Evolutionary conservation across 2,329 filamentous ascomycete genomes (phyloP), one percentile per base, ranked within the genome.

Genomic region (Immersiporthe knoxdaviesiana): DNA sequence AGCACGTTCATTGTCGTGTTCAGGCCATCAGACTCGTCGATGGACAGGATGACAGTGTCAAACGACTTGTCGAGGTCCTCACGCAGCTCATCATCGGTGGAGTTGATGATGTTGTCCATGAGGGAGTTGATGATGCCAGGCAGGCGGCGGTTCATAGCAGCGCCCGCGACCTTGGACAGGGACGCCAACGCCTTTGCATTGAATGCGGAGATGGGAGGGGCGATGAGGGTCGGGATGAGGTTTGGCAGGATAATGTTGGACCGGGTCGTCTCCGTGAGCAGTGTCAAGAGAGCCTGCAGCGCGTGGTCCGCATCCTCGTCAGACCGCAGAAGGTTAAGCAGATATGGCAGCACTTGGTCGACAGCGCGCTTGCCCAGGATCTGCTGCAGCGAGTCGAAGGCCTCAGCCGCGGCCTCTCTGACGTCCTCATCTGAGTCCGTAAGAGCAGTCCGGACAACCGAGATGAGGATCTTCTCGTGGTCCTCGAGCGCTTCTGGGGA

Each of bases 211-310:
- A 99, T 97, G 1, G 96, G 96, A 66, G 93, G 90, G 11, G 92
- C 91, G 70, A 97, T 92, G 41, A 99, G 87, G 2, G 94, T 98
- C 0, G 97, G 96, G 70, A 99, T 93, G 68, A 99, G 90, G 79
- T 97, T 97, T 27, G 96, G 97, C 69, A 99, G 84, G 75, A 99
- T 99, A 74, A 97, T 94, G 79, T 97, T 99, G 30, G 95, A 97
- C 72, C 96, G 88, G 10, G 93, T 96, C 21, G 93, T 90, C 79
- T 99, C 96, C 0, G 95, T 98, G 72, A 99, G 90, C 30, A 99
- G 87, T 0, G 96, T 99, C 72, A 99, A 87, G 58, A 99, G 89
- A 56, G 96, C 97, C 65, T 94, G 92, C 27, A 99, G 85, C 12
- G 96, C 96, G 79, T 97, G 97, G 74, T 97, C 92, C 44, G 96